A percentile compares a stretch with the other conserved stretches of the same genome.
Evolutionary conservation across 1,284 basidiomycete genomes (phyloP).

Genomic region (Ganoderma sinense): DNA sequence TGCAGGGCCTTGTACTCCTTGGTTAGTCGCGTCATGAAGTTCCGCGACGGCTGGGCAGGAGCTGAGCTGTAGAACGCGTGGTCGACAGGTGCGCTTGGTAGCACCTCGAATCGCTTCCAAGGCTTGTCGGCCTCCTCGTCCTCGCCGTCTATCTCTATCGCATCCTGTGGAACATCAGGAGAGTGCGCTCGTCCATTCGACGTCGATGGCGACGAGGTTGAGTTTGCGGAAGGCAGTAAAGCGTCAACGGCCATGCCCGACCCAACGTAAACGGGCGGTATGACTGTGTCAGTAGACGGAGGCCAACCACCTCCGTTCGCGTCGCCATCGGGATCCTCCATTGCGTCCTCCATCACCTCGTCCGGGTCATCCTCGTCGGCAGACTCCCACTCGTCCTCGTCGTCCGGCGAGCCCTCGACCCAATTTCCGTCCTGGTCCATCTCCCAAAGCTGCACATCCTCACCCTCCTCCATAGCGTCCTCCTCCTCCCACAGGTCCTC

Average conservation of each 20-base stretch:
- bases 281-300: conserved; percentile 35
- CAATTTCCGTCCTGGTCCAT: conserved; percentile 61
- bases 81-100: conserved; percentile 78
- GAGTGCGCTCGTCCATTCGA: conserved; percentile 32
- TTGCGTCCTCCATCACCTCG: conserved; percentile 24
- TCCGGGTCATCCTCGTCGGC: conserved; percentile 34
- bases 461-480: conserved; percentile 39
- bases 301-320: conserved; percentile 37
- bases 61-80: conserved; percentile 79
- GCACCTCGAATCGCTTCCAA: conserved; percentile 83
- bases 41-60: conserved; percentile 70
- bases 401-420: conserved; percentile 51
- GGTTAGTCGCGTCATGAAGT: conserved; percentile 77
- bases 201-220: conserved; percentile 28
- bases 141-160: conserved; percentile 32
- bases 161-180: conserved; percentile 40
- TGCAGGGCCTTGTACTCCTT: conserved; percentile 87
- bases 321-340: conserved; percentile 36
- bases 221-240: conserved; percentile 20
- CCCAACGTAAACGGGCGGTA: conserved; percentile 27
- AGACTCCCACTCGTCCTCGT: conserved; percentile 38
- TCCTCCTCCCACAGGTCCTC: conserved; percentile 72
- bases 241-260: conserved; percentile 20
- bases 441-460: conserved; percentile 58
- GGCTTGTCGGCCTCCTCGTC: conserved; percentile 36